Evolutionary conservation across 495 filamentous ascomycete species (phyloP), one percentile per base, ranked within the genome.

Genomic region (Tetracladium setigerum): DNA sequence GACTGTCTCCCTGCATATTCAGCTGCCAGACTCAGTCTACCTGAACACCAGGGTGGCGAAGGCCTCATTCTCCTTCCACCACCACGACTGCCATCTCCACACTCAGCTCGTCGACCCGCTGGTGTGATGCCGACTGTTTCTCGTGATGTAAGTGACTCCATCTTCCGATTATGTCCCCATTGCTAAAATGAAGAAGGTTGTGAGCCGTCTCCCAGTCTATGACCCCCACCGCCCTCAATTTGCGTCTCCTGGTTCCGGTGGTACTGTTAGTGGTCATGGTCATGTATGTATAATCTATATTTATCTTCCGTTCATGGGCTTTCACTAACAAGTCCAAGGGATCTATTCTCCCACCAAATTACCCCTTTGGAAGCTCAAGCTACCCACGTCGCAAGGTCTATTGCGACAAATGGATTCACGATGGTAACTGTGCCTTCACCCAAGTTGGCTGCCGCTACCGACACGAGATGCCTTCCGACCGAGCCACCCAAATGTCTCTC

Each of bases 391-490:
- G 46, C 13, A 95, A 95, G 59, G 67, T 81, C 39, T 92, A 83
- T 62, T 95, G 89, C 67, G 86, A 84, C 31, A 85, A 87, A 62
- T 95, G 87, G 86, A 79, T 95, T 36, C 80, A 83, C 50, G 81
- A 81, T 38, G 89, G 89, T 30, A 78, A 83, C 42, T 95, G 89
- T 62, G 84, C 85, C 56, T 95, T 85, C 63, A 78, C 73, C 32
- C 84, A 91, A 60, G 81, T 89, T 57, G 89, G 89, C 2, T 95
- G 89, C 64, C 72, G 82, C 53, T 95, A 78, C 68, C 86, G 84
- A 64, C 89, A 95, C 58, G 83, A 90, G 57, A 91, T 95, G 79
- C 89, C 89, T 1, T 62, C 65, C 17, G 80, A 84, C 35, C 55
- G 53, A 30, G 66, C 61, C 0, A 82, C 75, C 40, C 72, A 90